Evolutionary conservation across 345 rosid genomes (phyloP), one percentile per base, ranked within the genome.

Genomic region (Iberis pinnata): DNA sequence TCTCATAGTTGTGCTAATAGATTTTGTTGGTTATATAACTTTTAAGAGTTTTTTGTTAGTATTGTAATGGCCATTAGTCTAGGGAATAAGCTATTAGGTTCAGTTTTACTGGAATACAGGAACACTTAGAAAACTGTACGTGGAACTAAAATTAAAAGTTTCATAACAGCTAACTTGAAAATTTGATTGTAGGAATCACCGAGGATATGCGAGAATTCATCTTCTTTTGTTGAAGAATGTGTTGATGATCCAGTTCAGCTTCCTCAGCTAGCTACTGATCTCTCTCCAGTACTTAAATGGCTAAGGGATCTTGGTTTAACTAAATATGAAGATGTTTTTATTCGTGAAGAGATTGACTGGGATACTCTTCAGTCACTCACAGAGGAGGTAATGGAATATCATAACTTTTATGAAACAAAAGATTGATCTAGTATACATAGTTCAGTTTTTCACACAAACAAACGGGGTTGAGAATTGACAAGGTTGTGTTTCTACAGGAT

Each of bases 261-360:
- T 63, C 77, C 73, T 18, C 61, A 25, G 64, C 70, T 54, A 66
- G 77, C 37, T 53, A 63, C 51, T 60, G 83, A 80, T 51, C 68
- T 72, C 20, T 73, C 86, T 60, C 82, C 96, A 37, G 96, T 89
- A 52, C 53, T 77, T 52, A 66, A 66, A 16, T 89, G 88, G 84
- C 65, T 89, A 7, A 61, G 71, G 50, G 67, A 53, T 75, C 61
- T 86, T 5, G 88, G 88, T 51, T 71, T 89, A 48, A 75, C 72
- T 46, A 82, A 75, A 63, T 89, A 82, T 22, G 90, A 77, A 68
- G 80, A 76, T 32, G 73, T 59, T 58, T 89, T 89, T 71, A 65
- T 71, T 6, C 72, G 75, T 12, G 97, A 89, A 76, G 97, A 89
- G 76, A 80, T 89, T 25, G 94, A 86, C 43, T 86, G 94, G 97